Conservation (phyloP, 148 eudicot species). For the Rhododendron henanense region DNA sequence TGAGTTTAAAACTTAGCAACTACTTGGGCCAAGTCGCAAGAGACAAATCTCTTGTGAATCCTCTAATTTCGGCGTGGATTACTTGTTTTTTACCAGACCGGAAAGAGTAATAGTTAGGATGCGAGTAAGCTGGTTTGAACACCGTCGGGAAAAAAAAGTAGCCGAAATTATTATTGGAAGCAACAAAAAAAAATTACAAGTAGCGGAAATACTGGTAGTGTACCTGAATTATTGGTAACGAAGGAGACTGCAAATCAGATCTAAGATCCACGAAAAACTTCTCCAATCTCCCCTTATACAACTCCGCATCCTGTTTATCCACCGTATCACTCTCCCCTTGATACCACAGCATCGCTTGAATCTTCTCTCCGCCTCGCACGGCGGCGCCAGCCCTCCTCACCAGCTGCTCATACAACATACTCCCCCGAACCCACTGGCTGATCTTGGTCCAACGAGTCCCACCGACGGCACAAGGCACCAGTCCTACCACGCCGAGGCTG, state of each 20-base stretch:
- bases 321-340: constrained; percentile 44
- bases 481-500: constrained; percentile 12
- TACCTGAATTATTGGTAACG: constrained; percentile 8
- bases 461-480: constrained; percentile 49
- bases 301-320: constrained; percentile 9
- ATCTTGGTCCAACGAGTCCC: constrained; percentile 29
- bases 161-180: too few species aligned
- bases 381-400: constrained; percentile 31
- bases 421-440: constrained; percentile 26
- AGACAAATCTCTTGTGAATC: background rate
- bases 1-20: too few species aligned
- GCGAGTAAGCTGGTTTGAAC: too few species aligned
- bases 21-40: too few species aligned
- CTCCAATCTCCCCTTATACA: constrained; percentile 21
- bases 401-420: constrained; percentile 16
- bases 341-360: constrained; percentile 39
- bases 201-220: background rate
- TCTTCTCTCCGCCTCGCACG: constrained; percentile 22
- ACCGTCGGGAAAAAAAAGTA: too few species aligned
- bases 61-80: accelerated
- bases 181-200: background rate
- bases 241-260: constrained; percentile 23
- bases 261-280: constrained; percentile 20
- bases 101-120: too few species aligned
- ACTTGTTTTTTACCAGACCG: too few species aligned